Evolutionary conservation across 768 basidiomycete species (phyloP), one percentile per base, ranked within the genome.

Genomic region (Agaricus bisporus): DNA sequence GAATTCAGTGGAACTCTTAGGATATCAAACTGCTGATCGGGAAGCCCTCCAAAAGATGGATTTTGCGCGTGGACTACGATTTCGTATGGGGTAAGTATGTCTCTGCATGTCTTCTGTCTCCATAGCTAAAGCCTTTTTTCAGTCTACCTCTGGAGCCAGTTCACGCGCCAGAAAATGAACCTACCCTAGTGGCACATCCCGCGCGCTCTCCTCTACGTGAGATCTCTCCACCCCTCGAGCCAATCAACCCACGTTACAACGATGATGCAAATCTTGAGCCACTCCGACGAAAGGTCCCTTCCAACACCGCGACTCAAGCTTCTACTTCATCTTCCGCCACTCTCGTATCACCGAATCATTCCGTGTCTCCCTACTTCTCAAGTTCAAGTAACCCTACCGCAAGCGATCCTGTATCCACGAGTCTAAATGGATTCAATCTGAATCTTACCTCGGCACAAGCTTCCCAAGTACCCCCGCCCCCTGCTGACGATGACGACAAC

Each of bases 61-160:
- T 50, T 91, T 97, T 63, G 70, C 81, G 9, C 73, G 76, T 41
- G 75, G 79, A 22, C 72, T 95, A 17, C 76, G 78, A 44, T 61
- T 66, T 38, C 79, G 90, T 51, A 67, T 93, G 63, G 83, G 89
- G 93, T 90, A 66, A 64, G 79, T 62, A n/a, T 29, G 39, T 35
- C 41, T 46, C 50, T 46, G 12, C 37, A 38, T 29, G 18, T 2
- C 17, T 29, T 32, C 12, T 18, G n/a, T 8, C 25, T 46, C 9
- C n/a, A 10, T n/a, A 49, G 28, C 17, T 32, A 7, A 12, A 5
- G 15, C 2, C 29, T 37, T 56, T 10, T 25, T 41, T 25, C 12
- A 50, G 46, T 28, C 45, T 60, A 18, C 44, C 22, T 42, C 20
- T 44, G 43, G 50, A 49, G 41, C 54, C 12, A 45, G 63, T 61